These are phyloP conservation scores for Chlamydomonas sphaeroides DNA, from an alignment of 139 green algal genomes.

Conservation along the genomic window DNA sequence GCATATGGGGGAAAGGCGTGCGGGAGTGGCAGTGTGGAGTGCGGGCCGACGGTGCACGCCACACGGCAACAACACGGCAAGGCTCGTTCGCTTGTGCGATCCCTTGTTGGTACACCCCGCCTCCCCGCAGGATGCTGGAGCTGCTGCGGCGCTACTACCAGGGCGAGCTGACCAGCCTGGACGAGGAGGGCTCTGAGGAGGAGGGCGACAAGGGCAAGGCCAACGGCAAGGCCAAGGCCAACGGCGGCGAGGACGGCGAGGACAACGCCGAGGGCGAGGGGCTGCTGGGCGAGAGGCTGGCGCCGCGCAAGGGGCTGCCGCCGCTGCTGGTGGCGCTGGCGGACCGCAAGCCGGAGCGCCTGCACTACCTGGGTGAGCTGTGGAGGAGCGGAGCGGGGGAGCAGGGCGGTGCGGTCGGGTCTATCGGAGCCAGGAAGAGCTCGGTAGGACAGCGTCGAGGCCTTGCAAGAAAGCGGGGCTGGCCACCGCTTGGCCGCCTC, in stretches of 20 bases:
- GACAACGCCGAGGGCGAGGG: slow-evolving; percentile 14
- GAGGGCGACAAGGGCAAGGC: slow-evolving; percentile 33
- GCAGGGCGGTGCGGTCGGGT: too few relatives aligned
- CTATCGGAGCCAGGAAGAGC: too few relatives aligned
- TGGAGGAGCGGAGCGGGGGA: too few relatives aligned
- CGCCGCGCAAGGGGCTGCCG: slow-evolving; percentile 81
- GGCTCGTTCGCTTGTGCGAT: too few relatives aligned
- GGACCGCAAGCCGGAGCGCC: slow-evolving; percentile 81
- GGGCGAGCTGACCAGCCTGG: slow-evolving; percentile 59
- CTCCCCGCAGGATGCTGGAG: slow-evolving; percentile 44
- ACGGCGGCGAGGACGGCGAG: slow-evolving; percentile 9
- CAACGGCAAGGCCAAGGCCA: not conserved
- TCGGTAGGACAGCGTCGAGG: too few relatives aligned
- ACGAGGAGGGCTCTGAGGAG: slow-evolving; percentile 47
- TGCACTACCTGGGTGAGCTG: slow-evolving; percentile 93
- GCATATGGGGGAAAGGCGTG: too few relatives aligned
- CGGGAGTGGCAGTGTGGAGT: too few relatives aligned
- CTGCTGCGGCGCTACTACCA: slow-evolving; percentile 71
- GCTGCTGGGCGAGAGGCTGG: slow-evolving; percentile 84
- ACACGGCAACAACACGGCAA: too few relatives aligned
- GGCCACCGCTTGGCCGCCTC: too few relatives aligned
- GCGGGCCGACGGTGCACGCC: too few relatives aligned
- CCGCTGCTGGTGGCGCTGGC: slow-evolving; percentile 86
- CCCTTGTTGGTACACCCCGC: too few relatives aligned
- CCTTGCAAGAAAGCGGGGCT: too few relatives aligned